A percentile compares a stretch with the other conserved stretches of the same genome.
Conservation (phyloP, 768 basidiomycete species). For the Neoboletus magnificus region DNA sequence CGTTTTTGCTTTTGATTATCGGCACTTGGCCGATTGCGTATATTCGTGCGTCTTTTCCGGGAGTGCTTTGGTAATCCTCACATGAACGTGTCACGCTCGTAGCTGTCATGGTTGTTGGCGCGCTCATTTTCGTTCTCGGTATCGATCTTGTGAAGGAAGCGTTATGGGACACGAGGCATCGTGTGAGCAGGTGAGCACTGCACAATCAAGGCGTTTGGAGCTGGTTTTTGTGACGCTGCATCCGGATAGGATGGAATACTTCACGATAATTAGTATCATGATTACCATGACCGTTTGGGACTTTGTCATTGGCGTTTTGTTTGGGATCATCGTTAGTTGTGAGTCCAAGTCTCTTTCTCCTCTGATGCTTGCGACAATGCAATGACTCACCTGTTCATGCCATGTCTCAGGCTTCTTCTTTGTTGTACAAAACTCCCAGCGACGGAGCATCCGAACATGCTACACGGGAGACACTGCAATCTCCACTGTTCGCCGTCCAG, state of each 20-base stretch:
- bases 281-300: constrained; percentile 92
- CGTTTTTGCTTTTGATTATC: constrained; percentile 64
- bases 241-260: constrained; percentile 60
- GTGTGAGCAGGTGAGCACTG: constrained; percentile 65
- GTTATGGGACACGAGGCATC: constrained; percentile 90
- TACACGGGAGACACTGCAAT: constrained; percentile 81
- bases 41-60: constrained; percentile 60
- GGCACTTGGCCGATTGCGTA: constrained; percentile 90
- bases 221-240: not conserved
- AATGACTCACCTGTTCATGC: not conserved
- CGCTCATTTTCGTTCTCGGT: constrained; percentile 91
- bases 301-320: constrained; percentile 89
- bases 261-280: constrained; percentile 84
- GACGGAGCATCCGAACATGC: constrained; percentile 78
- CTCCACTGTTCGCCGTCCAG: constrained; percentile 89
- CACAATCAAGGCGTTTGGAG: not conserved
- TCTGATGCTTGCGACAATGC: not conserved
- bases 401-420: constrained; percentile 75
- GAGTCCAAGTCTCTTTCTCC: constrained; percentile 25
- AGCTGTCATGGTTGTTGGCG: constrained; percentile 91
- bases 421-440: constrained; percentile 90
- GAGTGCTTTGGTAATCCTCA: not conserved
- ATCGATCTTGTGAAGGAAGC: constrained; percentile 95
- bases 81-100: not conserved
- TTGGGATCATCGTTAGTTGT: constrained; percentile 92